These are phyloP conservation scores for Pleurotus citrinopileatus DNA, from an alignment of 768 basidiomycete genomes.

Conservation along the genomic window DNA sequence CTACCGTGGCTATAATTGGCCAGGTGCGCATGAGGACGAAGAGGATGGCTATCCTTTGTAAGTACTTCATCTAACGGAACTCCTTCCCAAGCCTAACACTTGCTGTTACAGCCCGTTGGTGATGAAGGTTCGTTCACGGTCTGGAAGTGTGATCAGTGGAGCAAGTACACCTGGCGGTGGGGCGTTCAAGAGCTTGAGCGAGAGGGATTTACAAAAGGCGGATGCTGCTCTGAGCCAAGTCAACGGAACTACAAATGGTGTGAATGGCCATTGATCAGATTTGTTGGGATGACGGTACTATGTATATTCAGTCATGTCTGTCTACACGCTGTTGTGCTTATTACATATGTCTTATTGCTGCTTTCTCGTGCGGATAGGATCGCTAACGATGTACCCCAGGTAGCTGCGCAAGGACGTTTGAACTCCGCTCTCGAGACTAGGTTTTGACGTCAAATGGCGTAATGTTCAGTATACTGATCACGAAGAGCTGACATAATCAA, in stretches of 20 bases:
- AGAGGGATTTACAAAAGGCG: constrained; percentile 82
- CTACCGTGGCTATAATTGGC: constrained; percentile 71
- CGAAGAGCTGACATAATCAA: constrained; percentile 18
- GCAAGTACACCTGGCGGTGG: constrained; percentile 88
- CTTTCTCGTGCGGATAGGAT: no score
- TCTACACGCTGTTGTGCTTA: no score
- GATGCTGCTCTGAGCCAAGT: constrained; percentile 82
- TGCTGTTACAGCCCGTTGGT: constrained; percentile 65
- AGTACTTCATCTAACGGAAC: constrained; percentile 32
- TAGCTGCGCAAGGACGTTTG: no score
- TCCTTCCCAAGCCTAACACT: no score
- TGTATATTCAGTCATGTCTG: no score
- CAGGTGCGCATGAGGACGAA: constrained; percentile 65
- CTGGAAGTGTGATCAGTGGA: constrained; percentile 67
- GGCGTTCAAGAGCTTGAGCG: constrained; percentile 75
- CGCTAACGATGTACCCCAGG: no score
- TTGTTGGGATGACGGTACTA: no score
- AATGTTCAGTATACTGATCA: constrained; percentile 37
- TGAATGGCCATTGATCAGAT: no score
- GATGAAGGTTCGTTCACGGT: constrained; percentile 85
- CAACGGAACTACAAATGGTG: constrained; percentile 19
- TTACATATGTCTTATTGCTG: no score
- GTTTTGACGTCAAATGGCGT: no score
- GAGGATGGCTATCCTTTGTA: constrained; percentile 91
- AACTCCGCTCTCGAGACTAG: no score